These are phyloP conservation scores for Euphrasia arctica DNA, from an alignment of 305 asterid genomes.

Conservation along the genomic window DNA sequence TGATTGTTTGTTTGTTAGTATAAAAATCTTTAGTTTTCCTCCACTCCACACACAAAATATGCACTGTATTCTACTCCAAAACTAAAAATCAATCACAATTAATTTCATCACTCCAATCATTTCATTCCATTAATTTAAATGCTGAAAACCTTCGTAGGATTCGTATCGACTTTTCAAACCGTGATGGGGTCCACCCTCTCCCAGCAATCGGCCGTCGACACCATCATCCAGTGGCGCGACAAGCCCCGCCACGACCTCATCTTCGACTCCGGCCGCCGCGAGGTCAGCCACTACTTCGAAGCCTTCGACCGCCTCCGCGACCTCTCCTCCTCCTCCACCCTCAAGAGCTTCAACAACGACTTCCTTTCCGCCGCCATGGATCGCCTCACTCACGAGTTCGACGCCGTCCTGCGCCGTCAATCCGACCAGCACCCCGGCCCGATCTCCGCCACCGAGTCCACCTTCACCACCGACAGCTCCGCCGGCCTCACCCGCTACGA, in stretches of 20 bases:
- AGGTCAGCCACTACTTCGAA: conserved; percentile 39
- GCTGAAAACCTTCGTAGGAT: conserved; percentile 27
- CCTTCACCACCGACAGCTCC: conserved; percentile 44
- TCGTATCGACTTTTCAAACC: conserved; percentile 22
- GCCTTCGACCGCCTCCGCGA: conserved; percentile 48
- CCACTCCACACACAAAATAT: too few relatives aligned
- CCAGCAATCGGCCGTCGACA: conserved; percentile 42
- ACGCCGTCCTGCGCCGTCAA: conserved; percentile 35
- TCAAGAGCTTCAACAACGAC: conserved; percentile 21
- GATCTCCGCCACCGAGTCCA: conserved; percentile 42
- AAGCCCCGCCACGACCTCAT: conserved; percentile 39
- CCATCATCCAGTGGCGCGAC: conserved; percentile 40
- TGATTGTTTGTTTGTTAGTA: too few relatives aligned
- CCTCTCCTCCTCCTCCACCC: not conserved
- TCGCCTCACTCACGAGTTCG: conserved; percentile 52
- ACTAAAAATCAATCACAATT: too few relatives aligned
- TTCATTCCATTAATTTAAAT: conserved; percentile 3
- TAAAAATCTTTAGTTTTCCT: too few relatives aligned
- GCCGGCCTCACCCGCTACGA: conserved; percentile 40
- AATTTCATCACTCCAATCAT: too few relatives aligned
- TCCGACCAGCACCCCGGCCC: conserved; percentile 34
- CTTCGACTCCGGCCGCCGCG: conserved; percentile 45
- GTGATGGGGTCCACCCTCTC: conserved; percentile 53
- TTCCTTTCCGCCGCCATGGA: conserved; percentile 34
- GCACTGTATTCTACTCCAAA: too few relatives aligned